Percentiles rank a stretch among this genome's conserved stretches.
Evolutionary conservation across 495 filamentous ascomycete genomes (phyloP).

Genomic region (Talaromyces nanjingensis): DNA sequence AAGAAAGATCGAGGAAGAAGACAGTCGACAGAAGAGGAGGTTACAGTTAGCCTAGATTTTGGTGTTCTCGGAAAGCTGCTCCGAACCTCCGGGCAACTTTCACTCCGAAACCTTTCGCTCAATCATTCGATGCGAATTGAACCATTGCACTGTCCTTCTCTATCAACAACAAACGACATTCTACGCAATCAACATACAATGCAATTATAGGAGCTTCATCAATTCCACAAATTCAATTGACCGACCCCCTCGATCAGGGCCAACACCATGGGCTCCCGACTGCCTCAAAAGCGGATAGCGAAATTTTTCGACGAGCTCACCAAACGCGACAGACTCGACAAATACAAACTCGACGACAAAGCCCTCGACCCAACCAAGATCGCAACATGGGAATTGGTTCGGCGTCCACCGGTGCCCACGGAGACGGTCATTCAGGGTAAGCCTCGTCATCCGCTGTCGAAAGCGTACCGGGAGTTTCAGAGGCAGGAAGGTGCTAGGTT

Average conservation of each 20-base stretch:
- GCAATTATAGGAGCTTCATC: constrained; percentile 10
- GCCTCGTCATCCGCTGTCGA: constrained; percentile 28
- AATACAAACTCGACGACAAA: constrained; percentile 16
- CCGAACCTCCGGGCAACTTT: neutral
- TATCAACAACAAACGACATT: neutral
- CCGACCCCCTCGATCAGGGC: neutral
- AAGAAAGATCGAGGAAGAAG: too few relatives aligned
- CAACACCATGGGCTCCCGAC: constrained; percentile 36
- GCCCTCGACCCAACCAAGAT: constrained; percentile 41
- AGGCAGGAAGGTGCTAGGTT: constrained; percentile 33
- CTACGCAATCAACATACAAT: neutral
- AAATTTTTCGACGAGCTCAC: constrained; percentile 21
- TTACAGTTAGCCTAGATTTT: neutral
- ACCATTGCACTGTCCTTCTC: neutral
- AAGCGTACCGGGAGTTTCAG: constrained; percentile 35
- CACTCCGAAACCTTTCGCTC: neutral
- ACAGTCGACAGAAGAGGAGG: too few relatives aligned
- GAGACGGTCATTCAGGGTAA: constrained; percentile 34
- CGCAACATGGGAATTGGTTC: constrained; percentile 32
- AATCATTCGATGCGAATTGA: neutral
- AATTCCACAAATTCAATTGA: neutral
- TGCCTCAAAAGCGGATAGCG: constrained; percentile 14
- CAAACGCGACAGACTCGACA: neutral
- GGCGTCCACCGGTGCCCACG: constrained; percentile 32
- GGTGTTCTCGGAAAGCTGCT: neutral